Percentiles rank a stretch among this genome's conserved stretches.
Evolutionary conservation across 2,329 filamentous ascomycete species (phyloP).

Genomic region (Nemania serpens): DNA sequence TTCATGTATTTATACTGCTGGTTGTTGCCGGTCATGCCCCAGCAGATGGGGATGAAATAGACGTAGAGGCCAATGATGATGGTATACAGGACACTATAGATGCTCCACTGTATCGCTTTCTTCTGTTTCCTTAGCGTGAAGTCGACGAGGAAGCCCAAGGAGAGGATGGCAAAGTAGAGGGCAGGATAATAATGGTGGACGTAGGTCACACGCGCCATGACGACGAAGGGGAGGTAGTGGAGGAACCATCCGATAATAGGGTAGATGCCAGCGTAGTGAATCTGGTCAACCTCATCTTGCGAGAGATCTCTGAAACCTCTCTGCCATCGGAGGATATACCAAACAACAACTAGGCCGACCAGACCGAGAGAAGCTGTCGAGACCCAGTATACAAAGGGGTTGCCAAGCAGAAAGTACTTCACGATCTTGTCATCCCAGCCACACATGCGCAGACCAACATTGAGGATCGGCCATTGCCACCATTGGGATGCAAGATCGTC

Average conservation of each 20-base stretch:
- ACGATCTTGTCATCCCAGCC: conserved; percentile 94
- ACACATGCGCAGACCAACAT: conserved; percentile 97
- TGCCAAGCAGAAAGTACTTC: conserved; percentile 98
- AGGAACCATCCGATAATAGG: conserved; percentile 93
- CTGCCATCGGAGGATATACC: conserved; percentile 95
- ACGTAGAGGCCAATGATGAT: conserved; percentile 81
- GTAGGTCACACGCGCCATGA: conserved; percentile 98
- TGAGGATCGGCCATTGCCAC: conserved; percentile 97
- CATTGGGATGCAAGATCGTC: conserved; percentile 95
- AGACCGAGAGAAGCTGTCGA: conserved; percentile 78
- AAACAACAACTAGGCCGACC: conserved; percentile 73
- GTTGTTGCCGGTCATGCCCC: conserved; percentile 89
- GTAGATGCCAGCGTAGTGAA: conserved; percentile 92
- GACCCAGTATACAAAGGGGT: conserved; percentile 95
- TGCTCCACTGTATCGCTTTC: conserved; percentile 64
- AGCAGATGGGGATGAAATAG: conserved; percentile 91
- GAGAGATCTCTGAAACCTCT: conserved; percentile 87
- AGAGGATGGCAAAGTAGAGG: conserved; percentile 93
- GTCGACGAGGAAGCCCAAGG: conserved; percentile 84
- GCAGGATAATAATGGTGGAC: conserved; percentile 99
- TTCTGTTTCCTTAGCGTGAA: conserved; percentile 75
- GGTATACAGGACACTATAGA: conserved; percentile 78
- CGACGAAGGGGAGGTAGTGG: conserved; percentile 92
- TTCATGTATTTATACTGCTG: conserved; percentile 88
- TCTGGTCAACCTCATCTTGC: conserved; percentile 82